phyloP scores from a whole-genome alignment of 2,329 filamentous ascomycete genomes.

The Fusarium sp. region DNA sequence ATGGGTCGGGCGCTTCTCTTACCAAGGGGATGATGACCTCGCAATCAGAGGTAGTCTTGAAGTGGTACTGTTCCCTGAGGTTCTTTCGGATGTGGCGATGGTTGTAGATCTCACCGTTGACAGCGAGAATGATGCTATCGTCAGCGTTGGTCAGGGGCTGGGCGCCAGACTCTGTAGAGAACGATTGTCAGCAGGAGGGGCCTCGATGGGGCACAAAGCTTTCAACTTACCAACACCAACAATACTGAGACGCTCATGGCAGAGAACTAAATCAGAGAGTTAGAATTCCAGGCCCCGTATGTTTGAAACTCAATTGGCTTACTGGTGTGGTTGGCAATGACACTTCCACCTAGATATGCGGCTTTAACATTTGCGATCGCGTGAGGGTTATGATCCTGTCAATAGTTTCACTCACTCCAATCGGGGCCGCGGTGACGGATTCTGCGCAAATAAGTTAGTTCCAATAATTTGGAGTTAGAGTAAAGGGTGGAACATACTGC shows the following conservation, averaged over 20 bases:
- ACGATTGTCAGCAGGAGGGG: slow-evolving; percentile 32
- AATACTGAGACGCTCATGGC: slow-evolving; percentile 97
- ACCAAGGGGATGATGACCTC: slow-evolving; percentile 98
- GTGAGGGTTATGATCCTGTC: slow-evolving; percentile 1
- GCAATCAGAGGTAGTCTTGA: slow-evolving; percentile 99
- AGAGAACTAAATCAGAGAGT: slow-evolving; percentile 75
- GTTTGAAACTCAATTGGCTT: slow-evolving; percentile 54
- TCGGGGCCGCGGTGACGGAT: slow-evolving; percentile 97
- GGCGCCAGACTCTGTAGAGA: slow-evolving; percentile 82
- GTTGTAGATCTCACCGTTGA: slow-evolving; percentile 99
- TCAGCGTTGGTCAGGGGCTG: slow-evolving; percentile 96
- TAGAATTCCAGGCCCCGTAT: slow-evolving; percentile 34
- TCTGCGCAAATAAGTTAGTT: slow-evolving; percentile 61
- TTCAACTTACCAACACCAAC: slow-evolving; percentile 86
- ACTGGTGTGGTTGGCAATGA: slow-evolving; percentile 93
- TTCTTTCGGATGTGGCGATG: slow-evolving; percentile 93
- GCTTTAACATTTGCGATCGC: slow-evolving; percentile 49
- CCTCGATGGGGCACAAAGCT: slow-evolving; percentile 26
- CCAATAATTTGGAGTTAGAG: background rate
- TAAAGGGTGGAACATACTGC: slow-evolving; percentile 71
- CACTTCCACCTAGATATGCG: slow-evolving; percentile 78
- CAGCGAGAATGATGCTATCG: slow-evolving; percentile 87
- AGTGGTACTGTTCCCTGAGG: slow-evolving; percentile 87
- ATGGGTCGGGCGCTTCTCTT: slow-evolving; percentile 44
- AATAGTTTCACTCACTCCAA: slow-evolving; percentile 81